phyloP scores from a whole-genome alignment of 2,329 filamentous ascomycete species.

The Thelonectria discophora region DNA sequence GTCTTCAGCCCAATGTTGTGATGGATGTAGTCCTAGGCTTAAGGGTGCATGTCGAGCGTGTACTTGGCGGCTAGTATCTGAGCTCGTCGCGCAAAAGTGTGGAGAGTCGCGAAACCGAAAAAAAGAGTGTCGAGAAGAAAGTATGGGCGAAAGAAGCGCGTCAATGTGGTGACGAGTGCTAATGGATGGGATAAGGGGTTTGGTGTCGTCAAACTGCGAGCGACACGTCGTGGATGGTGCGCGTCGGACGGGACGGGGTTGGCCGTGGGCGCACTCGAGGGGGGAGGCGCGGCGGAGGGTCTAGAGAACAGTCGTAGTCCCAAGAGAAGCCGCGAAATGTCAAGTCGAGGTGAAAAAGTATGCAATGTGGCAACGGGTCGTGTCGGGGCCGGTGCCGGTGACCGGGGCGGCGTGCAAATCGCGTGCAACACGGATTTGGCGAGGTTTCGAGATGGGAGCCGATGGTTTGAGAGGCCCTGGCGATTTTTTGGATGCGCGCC shows the following conservation, averaged over 20 bases:
- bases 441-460: conserved; percentile 64
- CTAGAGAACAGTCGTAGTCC: conserved; percentile 36
- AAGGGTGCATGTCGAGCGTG: conserved; percentile 53
- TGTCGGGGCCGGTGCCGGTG: conserved; percentile 53
- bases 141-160: conserved; percentile 30
- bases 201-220: conserved; percentile 35
- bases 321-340: conserved; percentile 37
- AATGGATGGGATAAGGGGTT: conserved; percentile 30
- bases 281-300: conserved; percentile 37
- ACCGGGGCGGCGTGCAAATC: conserved; percentile 59
- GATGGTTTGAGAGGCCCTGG: conserved; percentile 68
- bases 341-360: conserved; percentile 53
- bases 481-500: conserved; percentile 71
- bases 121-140: conserved; percentile 43
- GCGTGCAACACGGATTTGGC: conserved; percentile 64
- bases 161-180: conserved; percentile 27
- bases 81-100: conserved; percentile 39
- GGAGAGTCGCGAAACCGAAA: conserved; percentile 41
- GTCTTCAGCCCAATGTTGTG: conserved; percentile 40
- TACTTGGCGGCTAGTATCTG: conserved; percentile 22
- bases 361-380: conserved; percentile 52
- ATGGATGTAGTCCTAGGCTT: conserved; percentile 37
- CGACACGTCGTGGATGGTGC: conserved; percentile 43
- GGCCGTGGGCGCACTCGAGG: conserved; percentile 34
- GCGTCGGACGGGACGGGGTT: conserved; percentile 40